phyloP scores from a whole-genome alignment of 176 grass and related monocot species.

The Sorghum bicolor region DNA sequence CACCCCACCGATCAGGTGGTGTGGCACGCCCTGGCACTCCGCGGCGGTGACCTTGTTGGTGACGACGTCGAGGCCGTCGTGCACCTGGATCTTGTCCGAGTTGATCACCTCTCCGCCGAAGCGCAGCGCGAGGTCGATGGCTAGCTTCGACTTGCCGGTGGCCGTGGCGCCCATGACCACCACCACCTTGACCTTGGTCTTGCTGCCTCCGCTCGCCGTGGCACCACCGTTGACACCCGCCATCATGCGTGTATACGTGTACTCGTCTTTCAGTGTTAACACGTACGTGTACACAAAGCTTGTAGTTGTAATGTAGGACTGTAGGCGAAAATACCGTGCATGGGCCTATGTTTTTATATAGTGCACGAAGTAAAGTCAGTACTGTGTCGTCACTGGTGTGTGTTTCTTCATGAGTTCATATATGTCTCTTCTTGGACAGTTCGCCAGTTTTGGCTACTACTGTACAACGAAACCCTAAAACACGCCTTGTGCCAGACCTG shows the following conservation, averaged over 20 bases:
- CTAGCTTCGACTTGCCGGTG: slow-evolving; percentile 83
- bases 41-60: slow-evolving; percentile 71
- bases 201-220: neutral
- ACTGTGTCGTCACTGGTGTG: neutral
- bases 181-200: slow-evolving; percentile 38
- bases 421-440: neutral
- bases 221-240: neutral
- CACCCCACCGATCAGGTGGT: slow-evolving; percentile 66
- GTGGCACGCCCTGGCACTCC: slow-evolving; percentile 64
- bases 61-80: slow-evolving; percentile 58
- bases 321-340: neutral
- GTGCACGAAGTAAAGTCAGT: neutral
- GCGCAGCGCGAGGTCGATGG: slow-evolving; percentile 62
- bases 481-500: neutral
- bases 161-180: slow-evolving; percentile 85
- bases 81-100: slow-evolving; percentile 88
- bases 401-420: neutral
- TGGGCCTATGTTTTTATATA: neutral
- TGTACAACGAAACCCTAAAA: neutral
- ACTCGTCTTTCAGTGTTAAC: neutral
- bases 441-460: neutral
- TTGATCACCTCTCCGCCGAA: slow-evolving; percentile 77
- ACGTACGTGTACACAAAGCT: neutral
- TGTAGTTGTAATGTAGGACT: neutral
- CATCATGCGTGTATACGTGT: neutral